Evolutionary conservation across 495 filamentous ascomycete genomes (phyloP), one percentile per base, ranked within the genome.

Genomic region (Patellaria atrata): DNA sequence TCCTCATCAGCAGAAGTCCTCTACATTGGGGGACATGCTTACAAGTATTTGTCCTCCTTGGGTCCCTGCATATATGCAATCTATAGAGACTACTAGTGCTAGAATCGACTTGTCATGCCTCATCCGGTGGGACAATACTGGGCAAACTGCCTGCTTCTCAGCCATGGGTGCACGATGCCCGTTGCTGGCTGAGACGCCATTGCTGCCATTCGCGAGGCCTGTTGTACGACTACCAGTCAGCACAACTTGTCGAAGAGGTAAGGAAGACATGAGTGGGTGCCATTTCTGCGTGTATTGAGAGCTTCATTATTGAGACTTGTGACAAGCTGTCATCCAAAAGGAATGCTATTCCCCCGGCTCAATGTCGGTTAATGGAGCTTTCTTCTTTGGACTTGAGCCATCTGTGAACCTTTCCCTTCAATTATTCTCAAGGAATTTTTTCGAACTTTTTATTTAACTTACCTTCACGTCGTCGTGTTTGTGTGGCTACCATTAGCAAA

Each of bases 31-130:
- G 17, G 21, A 30, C 8, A 22, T n/a, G 59, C 62, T 39, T 54
- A 79, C 79, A 31, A 89, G 58, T 37, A 97, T 86, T 57, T 94
- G 82, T 34, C 89, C 89, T 30, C 77, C 80, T 52, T 93, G 85
- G 12, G 86, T 82, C 22, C 87, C 89, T 14, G 86, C 83, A 58
- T 80, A 89, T n/a, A 89, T 68, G 41, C 73, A 61, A 16, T 58
- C 45, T 5, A 62, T 60, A 2, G 69, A 74, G 8, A 85, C 67
- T 0, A 67, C 74, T 22, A 89, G 62, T 0, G 75, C 63, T 13
- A 89, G 70, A 22, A 87, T 80, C 3, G 79, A 82, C 49, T 66
- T 71, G 42, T 71, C 63, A 51, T 83, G 76, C 39, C 69, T 65
- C 38, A 89, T 65, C 30, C 72, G 73, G 41, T 89, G 81, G 29